Percentiles rank a stretch among this genome's conserved stretches.
These are phyloP conservation scores for Tetradesmus obliquus DNA, from an alignment of 139 green algal species.

Conservation along the genomic window DNA sequence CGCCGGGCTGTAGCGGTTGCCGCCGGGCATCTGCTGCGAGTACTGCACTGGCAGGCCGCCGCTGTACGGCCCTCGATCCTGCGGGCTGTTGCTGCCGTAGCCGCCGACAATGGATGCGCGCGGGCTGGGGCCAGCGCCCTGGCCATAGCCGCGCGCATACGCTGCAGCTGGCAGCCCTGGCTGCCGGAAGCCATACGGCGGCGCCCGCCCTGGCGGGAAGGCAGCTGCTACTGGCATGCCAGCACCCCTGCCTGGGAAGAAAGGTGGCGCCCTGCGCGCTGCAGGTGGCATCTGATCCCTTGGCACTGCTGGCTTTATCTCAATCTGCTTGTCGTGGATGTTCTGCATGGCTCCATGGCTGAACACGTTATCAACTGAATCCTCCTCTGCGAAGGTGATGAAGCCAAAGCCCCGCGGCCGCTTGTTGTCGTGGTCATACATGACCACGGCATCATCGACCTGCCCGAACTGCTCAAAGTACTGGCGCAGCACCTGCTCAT, in stretches of 20 bases:
- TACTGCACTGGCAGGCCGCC: conserved; percentile 29
- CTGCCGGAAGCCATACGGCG: conserved; percentile 4
- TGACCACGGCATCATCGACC: conserved; percentile 92
- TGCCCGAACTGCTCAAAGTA: conserved; percentile 89
- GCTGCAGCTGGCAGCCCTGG: conserved; percentile 2
- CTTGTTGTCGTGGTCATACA: conserved; percentile 97
- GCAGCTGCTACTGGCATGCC: neutral
- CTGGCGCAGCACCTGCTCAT: conserved; percentile 81
- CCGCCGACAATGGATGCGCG: neutral
- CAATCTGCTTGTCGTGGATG: conserved; percentile 95
- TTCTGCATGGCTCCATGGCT: conserved; percentile 86
- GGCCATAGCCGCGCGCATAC: conserved; percentile 6
- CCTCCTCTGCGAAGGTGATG: conserved; percentile 93
- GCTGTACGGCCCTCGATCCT: conserved; percentile 1
- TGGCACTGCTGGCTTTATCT: conserved; percentile 93
- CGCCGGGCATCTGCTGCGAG: conserved; percentile 17
- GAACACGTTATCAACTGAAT: conserved; percentile 90
- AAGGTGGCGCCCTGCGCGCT: conserved; percentile 19
- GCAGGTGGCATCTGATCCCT: conserved; percentile 84
- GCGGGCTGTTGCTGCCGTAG: conserved; percentile 24
- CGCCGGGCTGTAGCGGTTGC: conserved; percentile 3
- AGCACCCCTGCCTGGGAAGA: conserved; percentile 9
- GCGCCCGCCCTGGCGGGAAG: neutral
- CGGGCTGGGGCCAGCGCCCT: conserved; percentile 1
- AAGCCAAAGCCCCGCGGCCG: conserved; percentile 97